These are phyloP conservation scores for Penicillium concentricum DNA, from an alignment of 2,329 filamentous ascomycete species.

Conservation along the genomic window DNA sequence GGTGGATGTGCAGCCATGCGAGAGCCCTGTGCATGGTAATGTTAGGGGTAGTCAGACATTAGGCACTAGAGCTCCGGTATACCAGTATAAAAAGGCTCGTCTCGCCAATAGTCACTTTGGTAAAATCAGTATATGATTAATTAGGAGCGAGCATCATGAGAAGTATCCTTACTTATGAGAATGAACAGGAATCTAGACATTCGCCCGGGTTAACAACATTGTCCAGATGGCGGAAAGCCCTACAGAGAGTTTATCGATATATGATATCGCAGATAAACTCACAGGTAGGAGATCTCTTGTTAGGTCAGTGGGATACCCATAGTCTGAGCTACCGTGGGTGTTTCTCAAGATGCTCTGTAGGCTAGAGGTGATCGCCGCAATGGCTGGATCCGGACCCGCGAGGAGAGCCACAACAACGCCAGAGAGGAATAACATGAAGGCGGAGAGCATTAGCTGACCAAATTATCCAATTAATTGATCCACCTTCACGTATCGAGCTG, in stretches of 20 bases:
- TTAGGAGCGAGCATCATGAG: neutral
- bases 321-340: slow-evolving; percentile 52
- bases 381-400: slow-evolving; percentile 23
- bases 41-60: slow-evolving; percentile 12
- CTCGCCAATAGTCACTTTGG: slow-evolving; percentile 57
- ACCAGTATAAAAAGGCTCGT: slow-evolving; percentile 48
- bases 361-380: slow-evolving; percentile 40
- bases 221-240: neutral
- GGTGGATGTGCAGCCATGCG: slow-evolving; percentile 56
- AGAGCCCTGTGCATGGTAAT: slow-evolving; percentile 45
- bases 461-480: neutral
- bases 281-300: slow-evolving; percentile 61
- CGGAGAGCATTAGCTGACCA: slow-evolving; percentile 4
- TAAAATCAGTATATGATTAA: neutral
- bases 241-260: neutral
- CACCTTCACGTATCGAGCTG: neutral
- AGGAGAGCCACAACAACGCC: slow-evolving; percentile 24
- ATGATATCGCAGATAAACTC: slow-evolving; percentile 19
- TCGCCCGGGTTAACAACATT: slow-evolving; percentile 8
- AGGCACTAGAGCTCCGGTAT: slow-evolving; percentile 32
- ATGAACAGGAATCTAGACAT: slow-evolving; percentile 40
- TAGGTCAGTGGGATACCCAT: slow-evolving; percentile 61
- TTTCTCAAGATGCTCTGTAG: slow-evolving; percentile 58
- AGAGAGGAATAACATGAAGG: slow-evolving; percentile 16
- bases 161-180: slow-evolving; percentile 40